phyloP scores from a whole-genome alignment of 2,329 filamentous ascomycete genomes.

The Xylariaceae sp. region DNA sequence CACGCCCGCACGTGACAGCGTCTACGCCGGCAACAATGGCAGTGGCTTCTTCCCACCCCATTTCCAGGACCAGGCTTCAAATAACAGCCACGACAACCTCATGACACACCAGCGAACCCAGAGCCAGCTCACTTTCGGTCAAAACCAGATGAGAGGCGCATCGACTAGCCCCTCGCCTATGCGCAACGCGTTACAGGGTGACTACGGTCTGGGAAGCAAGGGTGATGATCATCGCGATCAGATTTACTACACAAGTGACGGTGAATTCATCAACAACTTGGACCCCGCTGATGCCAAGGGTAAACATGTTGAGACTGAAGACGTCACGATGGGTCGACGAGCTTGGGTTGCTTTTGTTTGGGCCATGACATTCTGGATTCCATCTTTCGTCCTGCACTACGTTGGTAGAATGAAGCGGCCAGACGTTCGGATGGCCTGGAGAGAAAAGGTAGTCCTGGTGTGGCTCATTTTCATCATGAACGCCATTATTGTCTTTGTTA shows the following conservation, averaged over 20 bases:
- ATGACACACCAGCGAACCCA: constrained; percentile 52
- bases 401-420: constrained; percentile 94
- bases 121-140: constrained; percentile 45
- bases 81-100: constrained; percentile 68
- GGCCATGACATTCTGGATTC: constrained; percentile 89
- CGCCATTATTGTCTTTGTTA: constrained; percentile 80
- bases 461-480: constrained; percentile 79
- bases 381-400: constrained; percentile 72
- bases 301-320: constrained; percentile 68
- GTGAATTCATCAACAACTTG: constrained; percentile 60
- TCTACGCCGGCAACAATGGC: constrained; percentile 60
- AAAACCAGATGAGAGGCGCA: constrained; percentile 41
- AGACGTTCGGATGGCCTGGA: constrained; percentile 94
- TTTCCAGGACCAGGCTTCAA: constrained; percentile 54
- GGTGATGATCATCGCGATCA: constrained; percentile 73
- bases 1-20: constrained; percentile 58
- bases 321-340: constrained; percentile 59
- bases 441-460: constrained; percentile 85
- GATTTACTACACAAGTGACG: constrained; percentile 67
- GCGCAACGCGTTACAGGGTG: constrained; percentile 58
- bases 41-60: constrained; percentile 67
- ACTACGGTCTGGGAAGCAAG: constrained; percentile 84
- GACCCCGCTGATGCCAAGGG: constrained; percentile 75
- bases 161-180: constrained; percentile 58
- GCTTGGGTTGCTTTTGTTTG: constrained; percentile 80